Evolutionary conservation across 192 early-diverging fungal species (phyloP), one percentile per base, ranked within the genome.

Genomic region (Linnemannia schmuckeri): DNA sequence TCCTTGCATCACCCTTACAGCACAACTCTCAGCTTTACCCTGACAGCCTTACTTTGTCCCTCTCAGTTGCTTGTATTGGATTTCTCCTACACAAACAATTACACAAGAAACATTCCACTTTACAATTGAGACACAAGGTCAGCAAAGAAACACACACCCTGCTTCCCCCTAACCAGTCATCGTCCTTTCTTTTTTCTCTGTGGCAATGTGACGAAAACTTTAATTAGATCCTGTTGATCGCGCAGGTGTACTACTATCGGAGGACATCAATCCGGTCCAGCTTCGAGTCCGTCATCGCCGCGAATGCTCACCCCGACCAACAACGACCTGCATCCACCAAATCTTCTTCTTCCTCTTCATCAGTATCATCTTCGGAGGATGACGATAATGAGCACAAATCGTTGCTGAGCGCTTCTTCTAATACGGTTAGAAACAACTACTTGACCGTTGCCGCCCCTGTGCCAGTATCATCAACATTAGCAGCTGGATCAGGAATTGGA

Each of bases 191-290:
- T 4, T 73, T 41, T 37, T 22, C 20, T 38, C 6, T 70, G 7
- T 41, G 5, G 4, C 17, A 41, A 33, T 18, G 24, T 42, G 22
- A 10, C 41, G 52, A 74, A 74, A 74, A 49, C 17, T 37, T 22
- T 38, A 22, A 4, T 22, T 52, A 85, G 83, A 72, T 78, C 40
- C 27, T 79, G 6, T 38, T 85, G 69, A 85, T 85, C 49, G 72
- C 63, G 0, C 83, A 85, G 22, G 78, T 85, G 1, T 75, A 80
- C 44, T 80, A 85, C 57, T 85, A 85, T n/a, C 35, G 78, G 37
- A 76, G 74, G 66, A 57, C 61, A 27, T 77, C 54, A 30, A 61
- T 40, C 61, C 38, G 38, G n/a, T 55, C 75, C 57, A 66, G 27
- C 61, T 66, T 77, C 17, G 75, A 66, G 27, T 40, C 61, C 0